Base-by-base conservation (phyloP, 2,329 filamentous ascomycete genomes). In the Diaporthe longicolla region DNA sequence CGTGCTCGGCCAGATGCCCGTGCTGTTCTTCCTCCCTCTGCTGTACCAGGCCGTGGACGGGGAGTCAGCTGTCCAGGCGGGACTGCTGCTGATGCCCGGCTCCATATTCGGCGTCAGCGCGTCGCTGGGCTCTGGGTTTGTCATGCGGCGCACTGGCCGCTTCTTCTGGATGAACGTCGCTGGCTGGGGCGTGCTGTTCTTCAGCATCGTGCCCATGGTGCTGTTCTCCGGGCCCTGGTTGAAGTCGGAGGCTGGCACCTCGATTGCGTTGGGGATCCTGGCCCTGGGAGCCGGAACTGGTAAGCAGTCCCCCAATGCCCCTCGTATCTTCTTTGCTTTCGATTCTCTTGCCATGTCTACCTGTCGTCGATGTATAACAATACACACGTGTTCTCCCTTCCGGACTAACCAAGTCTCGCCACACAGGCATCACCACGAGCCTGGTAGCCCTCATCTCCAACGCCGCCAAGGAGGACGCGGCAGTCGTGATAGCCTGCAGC, bases 21-120 rank as follows among this genome's bases (percentile, higher is more conserved):
- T 88, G 1, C 77, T 93, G 5, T 96, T 94, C 84, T 94, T 94
- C 82, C 84, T 94, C n/a, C 93, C 94, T 1, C 85, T 96, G 2
- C 94, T 93, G 82, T 94, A 93, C 82, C 94, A 96, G 82, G 93
- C 92, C 7, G 91, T 93, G 0, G 86, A 92, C 66, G 90, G 89
- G 7, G 83, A 91, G 32, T 88, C 87, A 5, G 92, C 94, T 1
- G 91, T 92, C 0, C 81, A 86, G 71, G 89, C 93, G 5, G 93
- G 93, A 1, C 74, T 93, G 0, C 84, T 91, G 45, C 87, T 96
- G 24, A 84, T 96, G 43, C 93, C 94, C 0, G 87, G 87, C 71
- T 93, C 94, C 76, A 55, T 91, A 4, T 84, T 85, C 7, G 75
- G 88, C 35, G 93, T 95, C 3, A 80, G 82, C 4, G 93, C 93